Conservation (phyloP, 306 rosid species). For the Ormosia semicastrata region DNA sequence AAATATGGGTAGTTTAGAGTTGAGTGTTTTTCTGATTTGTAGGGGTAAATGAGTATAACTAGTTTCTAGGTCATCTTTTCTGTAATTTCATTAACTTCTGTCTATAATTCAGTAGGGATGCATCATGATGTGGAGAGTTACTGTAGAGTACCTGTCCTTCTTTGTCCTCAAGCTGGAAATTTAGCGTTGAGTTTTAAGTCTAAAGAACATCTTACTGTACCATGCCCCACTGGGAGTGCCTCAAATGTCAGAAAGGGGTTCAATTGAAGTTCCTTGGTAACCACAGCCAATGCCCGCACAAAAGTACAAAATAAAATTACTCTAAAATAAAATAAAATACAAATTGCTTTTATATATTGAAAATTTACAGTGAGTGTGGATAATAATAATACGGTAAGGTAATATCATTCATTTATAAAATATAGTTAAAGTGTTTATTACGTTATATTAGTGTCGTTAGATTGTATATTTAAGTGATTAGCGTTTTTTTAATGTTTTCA, state of each 20-base stretch:
- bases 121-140: conserved; percentile 34
- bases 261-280: background rate
- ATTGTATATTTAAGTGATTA: too few species aligned
- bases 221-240: background rate
- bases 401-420: too few species aligned
- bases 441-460: too few species aligned
- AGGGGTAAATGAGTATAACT: conserved; percentile 36
- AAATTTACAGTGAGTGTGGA: background rate
- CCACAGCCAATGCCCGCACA: background rate
- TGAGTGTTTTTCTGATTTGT: conserved; percentile 32
- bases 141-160: conserved; percentile 14
- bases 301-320: background rate
- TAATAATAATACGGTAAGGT: too few species aligned
- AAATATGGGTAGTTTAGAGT: conserved; percentile 18
- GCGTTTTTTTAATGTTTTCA: too few species aligned
- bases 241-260: background rate
- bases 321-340: background rate
- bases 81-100: conserved; percentile 31
- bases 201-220: background rate
- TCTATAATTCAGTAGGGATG: conserved; percentile 46
- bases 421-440: too few species aligned
- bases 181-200: background rate
- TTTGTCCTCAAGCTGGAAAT: conserved; percentile 1
- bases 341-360: background rate
- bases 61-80: conserved; percentile 25